Evolutionary conservation across 2,329 filamentous ascomycete genomes (phyloP), one percentile per base, ranked within the genome.

Genomic region (Parafenestella ontariensis): DNA sequence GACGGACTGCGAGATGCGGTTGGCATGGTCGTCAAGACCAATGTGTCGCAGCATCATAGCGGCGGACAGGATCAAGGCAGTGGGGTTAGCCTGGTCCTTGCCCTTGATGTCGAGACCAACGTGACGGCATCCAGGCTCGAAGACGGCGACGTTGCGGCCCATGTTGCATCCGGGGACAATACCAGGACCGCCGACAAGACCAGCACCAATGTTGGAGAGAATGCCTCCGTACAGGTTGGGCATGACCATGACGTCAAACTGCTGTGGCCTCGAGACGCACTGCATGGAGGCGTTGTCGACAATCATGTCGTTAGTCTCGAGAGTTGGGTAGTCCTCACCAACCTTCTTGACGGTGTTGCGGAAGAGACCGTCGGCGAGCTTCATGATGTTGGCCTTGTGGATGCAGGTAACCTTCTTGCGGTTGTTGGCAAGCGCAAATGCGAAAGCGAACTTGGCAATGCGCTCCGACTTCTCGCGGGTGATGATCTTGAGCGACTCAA

Each of bases 341-440:
- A 95, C 88, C 73, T 88, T 85, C 84, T 96, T 92, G 86, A 98
- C 96, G 68, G 95, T 98, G 83, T 89, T 94, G 78, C 95, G 90
- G 91, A 99, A 99, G 53, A 99, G 90, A 81, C 95, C 95, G 71
- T 99, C 95, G 78, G 93, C 94, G 56, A 99, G 86, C 87, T 99
- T 99, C 95, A 99, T 99, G 84, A 99, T 99, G 86, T 99, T 99
- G 82, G 95, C 95, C 87, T 99, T 99, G 89, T 99, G 95, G 77
- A 99, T 98, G 84, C 94, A 97, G 67, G 95, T 98, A 54, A 99
- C 92, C 90, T 98, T 98, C 86, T 96, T 94, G 77, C 95, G 88
- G 87, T 96, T 94, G 86, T 99, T 99, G 80, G 95, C 95, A 54
- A 98, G 89, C 55, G 95, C 95, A 75, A 99, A 99, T 76, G 90